These are phyloP conservation scores for Aphanomyces cochlioides DNA, from an alignment of 352 stramenopile species.

Conservation along the genomic window DNA sequence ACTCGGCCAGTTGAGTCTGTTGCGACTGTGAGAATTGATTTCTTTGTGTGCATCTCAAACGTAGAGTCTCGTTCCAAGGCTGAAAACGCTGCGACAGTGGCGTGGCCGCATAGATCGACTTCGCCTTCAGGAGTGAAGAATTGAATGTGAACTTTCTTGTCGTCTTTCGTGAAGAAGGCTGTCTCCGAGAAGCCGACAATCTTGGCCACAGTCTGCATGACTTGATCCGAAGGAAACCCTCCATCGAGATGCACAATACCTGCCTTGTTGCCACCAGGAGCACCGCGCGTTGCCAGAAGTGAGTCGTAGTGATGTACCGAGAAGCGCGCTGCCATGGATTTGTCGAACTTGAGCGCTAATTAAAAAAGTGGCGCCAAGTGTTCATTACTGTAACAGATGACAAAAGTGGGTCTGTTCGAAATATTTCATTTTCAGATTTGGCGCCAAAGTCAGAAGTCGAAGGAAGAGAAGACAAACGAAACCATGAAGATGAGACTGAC, in stretches of 20 bases:
- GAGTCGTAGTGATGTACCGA: constrained; percentile 4
- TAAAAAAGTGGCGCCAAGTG: not conserved
- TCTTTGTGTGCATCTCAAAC: constrained; percentile 16
- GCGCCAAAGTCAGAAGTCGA: not conserved
- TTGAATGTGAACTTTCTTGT: not conserved
- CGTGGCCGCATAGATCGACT: constrained; percentile 24
- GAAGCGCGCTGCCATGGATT: not conserved
- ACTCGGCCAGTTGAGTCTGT: constrained; percentile 13
- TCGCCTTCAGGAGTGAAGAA: constrained; percentile 26
- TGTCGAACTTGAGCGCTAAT: not conserved
- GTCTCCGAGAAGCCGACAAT: constrained; percentile 23
- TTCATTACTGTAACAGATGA: not conserved
- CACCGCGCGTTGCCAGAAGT: not conserved
- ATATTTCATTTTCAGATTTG: not conserved
- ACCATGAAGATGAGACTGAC: not conserved
- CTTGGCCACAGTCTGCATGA: constrained; percentile 12
- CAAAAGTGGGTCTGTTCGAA: not conserved
- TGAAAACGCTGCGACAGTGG: constrained; percentile 19
- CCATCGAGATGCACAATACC: not conserved
- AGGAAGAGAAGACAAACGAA: not conserved
- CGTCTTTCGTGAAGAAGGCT: not conserved
- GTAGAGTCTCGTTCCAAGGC: not conserved
- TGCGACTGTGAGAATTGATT: not conserved
- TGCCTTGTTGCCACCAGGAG: constrained; percentile 21
- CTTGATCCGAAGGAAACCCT: not conserved